These are phyloP conservation scores for Fusarium floridanum DNA, from an alignment of 2,329 filamentous ascomycete genomes.

Conservation along the genomic window DNA sequence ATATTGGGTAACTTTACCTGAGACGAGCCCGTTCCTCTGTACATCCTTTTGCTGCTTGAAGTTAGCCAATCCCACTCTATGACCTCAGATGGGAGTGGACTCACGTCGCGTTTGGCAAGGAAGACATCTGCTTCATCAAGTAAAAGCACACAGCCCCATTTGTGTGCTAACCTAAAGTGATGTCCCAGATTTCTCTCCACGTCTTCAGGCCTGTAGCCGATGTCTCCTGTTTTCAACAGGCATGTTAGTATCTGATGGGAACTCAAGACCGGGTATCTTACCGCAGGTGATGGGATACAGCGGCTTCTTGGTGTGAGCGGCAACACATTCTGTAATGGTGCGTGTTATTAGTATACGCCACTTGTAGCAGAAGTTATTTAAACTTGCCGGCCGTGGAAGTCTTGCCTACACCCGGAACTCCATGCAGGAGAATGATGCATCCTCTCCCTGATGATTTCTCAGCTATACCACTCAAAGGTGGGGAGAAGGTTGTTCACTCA, in stretches of 20 bases:
- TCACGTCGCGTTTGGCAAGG: neutral
- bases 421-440: neutral
- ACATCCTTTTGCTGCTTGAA: neutral
- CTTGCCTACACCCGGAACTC: neutral
- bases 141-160: neutral
- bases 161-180: neutral
- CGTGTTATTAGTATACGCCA: neutral
- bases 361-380: rapidly evolving
- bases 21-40: neutral
- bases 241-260: neutral
- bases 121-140: neutral
- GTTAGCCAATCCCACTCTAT: neutral
- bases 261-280: neutral
- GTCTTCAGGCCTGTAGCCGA: neutral
- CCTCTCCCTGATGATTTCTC: neutral
- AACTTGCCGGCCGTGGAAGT: neutral
- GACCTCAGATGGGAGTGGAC: neutral
- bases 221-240: neutral
- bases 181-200: neutral
- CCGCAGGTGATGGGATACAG: neutral
- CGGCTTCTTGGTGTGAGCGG: neutral
- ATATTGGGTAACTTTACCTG: neutral
- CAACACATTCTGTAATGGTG: neutral
- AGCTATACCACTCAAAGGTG: neutral
- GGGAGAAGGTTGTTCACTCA: neutral